These are phyloP conservation scores for Litchi chinensis DNA, from an alignment of 345 rosid species.

Conservation along the genomic window DNA sequence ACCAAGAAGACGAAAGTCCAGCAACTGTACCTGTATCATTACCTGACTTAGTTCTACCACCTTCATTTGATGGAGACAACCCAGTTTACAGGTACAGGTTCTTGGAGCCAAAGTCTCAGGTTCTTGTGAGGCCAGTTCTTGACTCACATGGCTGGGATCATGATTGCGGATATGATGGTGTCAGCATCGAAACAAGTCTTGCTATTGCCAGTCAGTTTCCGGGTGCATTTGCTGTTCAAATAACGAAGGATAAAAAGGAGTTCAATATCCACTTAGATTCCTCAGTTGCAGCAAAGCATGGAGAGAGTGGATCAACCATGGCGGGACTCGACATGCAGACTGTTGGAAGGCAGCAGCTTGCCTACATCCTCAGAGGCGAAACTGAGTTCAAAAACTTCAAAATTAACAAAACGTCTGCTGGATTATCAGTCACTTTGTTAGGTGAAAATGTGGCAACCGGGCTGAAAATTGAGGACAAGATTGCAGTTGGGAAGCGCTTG, in stretches of 20 bases:
- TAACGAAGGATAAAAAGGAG: slow-evolving; percentile 46
- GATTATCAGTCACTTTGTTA: slow-evolving; percentile 32
- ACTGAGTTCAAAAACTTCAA: slow-evolving; percentile 34
- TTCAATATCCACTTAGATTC: slow-evolving; percentile 42
- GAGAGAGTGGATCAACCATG: slow-evolving; percentile 39
- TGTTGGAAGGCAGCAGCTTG: slow-evolving; percentile 48
- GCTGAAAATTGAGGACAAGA: slow-evolving; percentile 43
- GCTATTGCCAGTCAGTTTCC: slow-evolving; percentile 33
- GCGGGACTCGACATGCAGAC: slow-evolving; percentile 49
- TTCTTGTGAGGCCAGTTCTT: slow-evolving; percentile 44
- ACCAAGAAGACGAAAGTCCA: slow-evolving; percentile 28
- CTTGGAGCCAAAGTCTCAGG: slow-evolving; percentile 33
- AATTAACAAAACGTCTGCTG: slow-evolving; percentile 37
- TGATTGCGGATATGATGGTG: slow-evolving; percentile 46
- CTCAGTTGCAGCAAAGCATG: slow-evolving; percentile 37
- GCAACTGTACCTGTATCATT: slow-evolving; percentile 30
- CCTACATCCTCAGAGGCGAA: slow-evolving; percentile 41
- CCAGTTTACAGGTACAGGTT: slow-evolving; percentile 39
- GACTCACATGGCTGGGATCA: slow-evolving; percentile 46
- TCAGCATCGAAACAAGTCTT: slow-evolving; percentile 37
- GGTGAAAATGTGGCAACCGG: slow-evolving; percentile 43
- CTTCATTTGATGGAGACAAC: slow-evolving; percentile 42
- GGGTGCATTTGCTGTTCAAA: slow-evolving; percentile 32
- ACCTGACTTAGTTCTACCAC: slow-evolving; percentile 44
- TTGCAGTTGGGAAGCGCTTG: slow-evolving; percentile 37